Evolutionary conservation across 1,284 basidiomycete species (phyloP).

Genomic region (Chalciporus sp.): DNA sequence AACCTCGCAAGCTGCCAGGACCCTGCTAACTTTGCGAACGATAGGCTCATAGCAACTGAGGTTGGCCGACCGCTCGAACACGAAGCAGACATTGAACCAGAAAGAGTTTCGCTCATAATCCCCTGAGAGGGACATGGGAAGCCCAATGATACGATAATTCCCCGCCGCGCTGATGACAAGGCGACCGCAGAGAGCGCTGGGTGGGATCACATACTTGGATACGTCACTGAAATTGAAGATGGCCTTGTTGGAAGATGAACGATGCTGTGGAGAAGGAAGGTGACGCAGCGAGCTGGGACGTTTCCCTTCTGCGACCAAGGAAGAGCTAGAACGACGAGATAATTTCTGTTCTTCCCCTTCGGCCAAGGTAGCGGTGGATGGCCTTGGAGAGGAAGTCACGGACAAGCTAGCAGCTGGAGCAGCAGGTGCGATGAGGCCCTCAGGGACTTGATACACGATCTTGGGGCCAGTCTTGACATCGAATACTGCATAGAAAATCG

Average conservation of each 20-base stretch:
- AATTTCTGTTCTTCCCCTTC: slow-evolving; percentile 40
- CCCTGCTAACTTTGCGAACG: slow-evolving; percentile 91
- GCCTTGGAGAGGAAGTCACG: slow-evolving; percentile 46
- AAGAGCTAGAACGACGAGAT: slow-evolving; percentile 50
- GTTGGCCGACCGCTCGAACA: slow-evolving; percentile 89
- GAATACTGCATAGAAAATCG: slow-evolving; percentile 88
- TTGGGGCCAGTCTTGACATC: slow-evolving; percentile 82
- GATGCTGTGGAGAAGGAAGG: slow-evolving; percentile 52
- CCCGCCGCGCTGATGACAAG: slow-evolving; percentile 81
- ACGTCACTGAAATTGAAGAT: slow-evolving; percentile 93
- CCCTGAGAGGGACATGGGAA: slow-evolving; percentile 77
- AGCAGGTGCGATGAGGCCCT: slow-evolving; percentile 68
- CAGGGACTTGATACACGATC: slow-evolving; percentile 88
- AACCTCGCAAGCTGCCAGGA: slow-evolving; percentile 88
- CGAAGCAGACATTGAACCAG: slow-evolving; percentile 95
- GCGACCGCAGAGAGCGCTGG: slow-evolving; percentile 82
- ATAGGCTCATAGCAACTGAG: slow-evolving; percentile 95
- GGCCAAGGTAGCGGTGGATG: slow-evolving; percentile 45
- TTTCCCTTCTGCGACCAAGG: slow-evolving; percentile 45
- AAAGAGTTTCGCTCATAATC: slow-evolving; percentile 87
- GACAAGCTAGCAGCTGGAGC: slow-evolving; percentile 33
- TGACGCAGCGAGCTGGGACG: slow-evolving; percentile 44
- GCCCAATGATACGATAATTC: slow-evolving; percentile 83
- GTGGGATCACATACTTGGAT: slow-evolving; percentile 93
- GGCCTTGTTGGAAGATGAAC: slow-evolving; percentile 49